Base-by-base conservation (phyloP, 164 flowering plant genomes). In the Tetrastigma voinierianum region DNA sequence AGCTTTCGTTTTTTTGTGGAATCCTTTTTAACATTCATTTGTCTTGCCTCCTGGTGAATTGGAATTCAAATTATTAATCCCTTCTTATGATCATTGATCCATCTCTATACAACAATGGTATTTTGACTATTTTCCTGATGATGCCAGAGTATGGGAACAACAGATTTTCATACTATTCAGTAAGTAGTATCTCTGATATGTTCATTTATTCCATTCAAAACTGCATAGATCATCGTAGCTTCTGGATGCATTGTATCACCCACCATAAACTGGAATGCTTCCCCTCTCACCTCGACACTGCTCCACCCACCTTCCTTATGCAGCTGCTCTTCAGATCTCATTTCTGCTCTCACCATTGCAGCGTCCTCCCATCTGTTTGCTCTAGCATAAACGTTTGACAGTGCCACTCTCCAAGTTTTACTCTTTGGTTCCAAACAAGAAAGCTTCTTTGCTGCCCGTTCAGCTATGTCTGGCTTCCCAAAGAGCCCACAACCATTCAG, bases 241-340 rank as follows among this genome's bases (percentile, higher is more conserved):
- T 75, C 66, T 3, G 69, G 74, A 74, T 68, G 70, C 62, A 23
- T 66, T 2, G 76, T 72, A 53, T 78, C 81, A 21, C 73, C 76
- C 9, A 64, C 78, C 64, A 63, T 47, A 54, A 78, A 78, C 21
- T 15, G 62, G 12, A 45, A 48, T 19, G 9, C 25, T 19, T 46
- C 46, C 4, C 81, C 81, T 46, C 59, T 60, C 1, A 74, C 57
- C 65, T 74, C 73, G 21, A 75, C 64, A 48, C 71, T 32, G 71
- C 78, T 78, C 78, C 81, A 78, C 18, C 70, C 74, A 46, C 62
- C 74, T 25, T 66, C 74, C 70, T 66, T 71, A n/a, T 19, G 61
- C 73, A 16, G 71, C 53, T 64, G 61, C 43, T 70, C 55, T 1
- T 2, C 2, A 6, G 46, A 18, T 64, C 53, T 65, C 73, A 74